These are phyloP conservation scores for Podospora conica DNA, from an alignment of 495 filamentous ascomycete genomes.

Conservation along the genomic window DNA sequence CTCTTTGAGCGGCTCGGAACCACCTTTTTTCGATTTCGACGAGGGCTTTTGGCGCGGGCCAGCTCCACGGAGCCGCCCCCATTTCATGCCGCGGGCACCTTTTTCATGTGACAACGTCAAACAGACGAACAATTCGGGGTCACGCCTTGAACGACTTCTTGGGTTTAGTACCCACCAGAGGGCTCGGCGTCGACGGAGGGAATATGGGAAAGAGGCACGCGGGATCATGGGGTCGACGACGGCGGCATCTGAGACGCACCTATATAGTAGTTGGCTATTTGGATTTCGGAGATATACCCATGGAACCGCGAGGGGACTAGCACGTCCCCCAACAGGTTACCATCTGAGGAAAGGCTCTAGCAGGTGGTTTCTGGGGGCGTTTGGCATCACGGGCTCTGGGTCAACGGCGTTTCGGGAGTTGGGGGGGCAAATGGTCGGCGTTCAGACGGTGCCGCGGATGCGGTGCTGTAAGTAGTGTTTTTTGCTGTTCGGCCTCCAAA, in stretches of 20 bases:
- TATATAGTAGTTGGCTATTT: not conserved
- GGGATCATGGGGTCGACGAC: not conserved
- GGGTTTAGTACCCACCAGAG: not conserved
- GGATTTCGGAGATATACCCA: not conserved
- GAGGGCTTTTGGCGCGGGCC: not conserved
- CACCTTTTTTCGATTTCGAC: not conserved
- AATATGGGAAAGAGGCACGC: not conserved
- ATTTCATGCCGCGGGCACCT: not conserved
- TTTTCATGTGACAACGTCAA: not conserved
- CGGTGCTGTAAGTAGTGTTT: not conserved
- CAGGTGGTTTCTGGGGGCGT: not conserved
- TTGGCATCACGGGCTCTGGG: not conserved
- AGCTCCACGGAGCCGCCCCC: not conserved
- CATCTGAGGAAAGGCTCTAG: not conserved
- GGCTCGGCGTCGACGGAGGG: not conserved
- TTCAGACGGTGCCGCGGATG: not conserved
- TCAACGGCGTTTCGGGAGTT: not conserved
- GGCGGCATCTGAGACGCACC: not conserved
- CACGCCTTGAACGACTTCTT: not conserved
- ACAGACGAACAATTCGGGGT: not conserved
- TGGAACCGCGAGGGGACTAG: not conserved
- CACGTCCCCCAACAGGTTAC: not conserved
- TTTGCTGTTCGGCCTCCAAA: not conserved
- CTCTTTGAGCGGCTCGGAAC: not conserved
- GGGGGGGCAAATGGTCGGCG: not conserved